phyloP scores from a whole-genome alignment of 345 rosid genomes.

The Salix udensis region DNA sequence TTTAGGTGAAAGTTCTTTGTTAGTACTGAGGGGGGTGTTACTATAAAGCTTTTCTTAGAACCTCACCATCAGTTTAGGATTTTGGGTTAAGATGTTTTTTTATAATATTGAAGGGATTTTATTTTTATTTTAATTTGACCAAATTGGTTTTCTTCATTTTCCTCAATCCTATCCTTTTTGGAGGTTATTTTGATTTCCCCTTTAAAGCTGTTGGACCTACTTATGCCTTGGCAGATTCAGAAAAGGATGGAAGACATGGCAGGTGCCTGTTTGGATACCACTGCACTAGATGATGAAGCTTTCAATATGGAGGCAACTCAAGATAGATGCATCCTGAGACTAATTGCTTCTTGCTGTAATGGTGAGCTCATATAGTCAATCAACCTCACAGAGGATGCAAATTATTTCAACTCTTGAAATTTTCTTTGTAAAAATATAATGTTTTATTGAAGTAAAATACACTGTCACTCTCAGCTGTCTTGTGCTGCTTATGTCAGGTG shows the following conservation, averaged over 20 bases:
- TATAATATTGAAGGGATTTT: too few species aligned
- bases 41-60: too few species aligned
- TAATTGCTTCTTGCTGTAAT: slow-evolving; percentile 87
- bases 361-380: slow-evolving; percentile 43
- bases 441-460: neutral
- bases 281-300: slow-evolving; percentile 72
- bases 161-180: neutral
- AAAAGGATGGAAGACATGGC: slow-evolving; percentile 52
- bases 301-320: slow-evolving; percentile 73
- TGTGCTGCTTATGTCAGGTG: slow-evolving; percentile 46
- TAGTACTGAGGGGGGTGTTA: too few species aligned
- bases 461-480: neutral
- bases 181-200: neutral
- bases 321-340: slow-evolving; percentile 85
- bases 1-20: too few species aligned
- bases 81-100: too few species aligned
- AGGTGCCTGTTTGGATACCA: slow-evolving; percentile 48
- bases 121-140: neutral
- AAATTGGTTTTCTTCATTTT: neutral
- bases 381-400: neutral
- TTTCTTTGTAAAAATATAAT: neutral
- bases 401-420: neutral
- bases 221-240: slow-evolving; percentile 53
- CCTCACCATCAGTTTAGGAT: too few species aligned
- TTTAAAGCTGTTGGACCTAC: neutral